Percentiles rank a stretch among this genome's conserved stretches.
Evolutionary conservation across 2,329 filamentous ascomycete genomes (phyloP).

Genomic region (Paecilomyces sp.): DNA sequence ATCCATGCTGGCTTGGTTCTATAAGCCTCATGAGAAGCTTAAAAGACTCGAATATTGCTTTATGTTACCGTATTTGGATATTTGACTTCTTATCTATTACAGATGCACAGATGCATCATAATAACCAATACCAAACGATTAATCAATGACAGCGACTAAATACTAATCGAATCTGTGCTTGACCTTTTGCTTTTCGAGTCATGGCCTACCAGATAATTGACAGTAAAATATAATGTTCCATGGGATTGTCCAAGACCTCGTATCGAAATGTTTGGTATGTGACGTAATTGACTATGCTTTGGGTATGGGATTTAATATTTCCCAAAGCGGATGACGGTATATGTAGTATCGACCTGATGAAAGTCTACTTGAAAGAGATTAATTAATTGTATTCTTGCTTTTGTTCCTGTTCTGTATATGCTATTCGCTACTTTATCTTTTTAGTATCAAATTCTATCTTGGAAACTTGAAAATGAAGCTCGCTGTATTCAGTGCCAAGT

Average conservation of each 20-base stretch:
- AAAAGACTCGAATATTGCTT: too few relatives aligned
- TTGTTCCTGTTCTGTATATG: not conserved
- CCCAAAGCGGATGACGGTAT: not conserved
- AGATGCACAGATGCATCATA: too few relatives aligned
- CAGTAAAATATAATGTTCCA: too few relatives aligned
- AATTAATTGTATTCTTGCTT: not conserved
- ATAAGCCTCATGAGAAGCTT: too few relatives aligned
- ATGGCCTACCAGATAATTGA: too few relatives aligned
- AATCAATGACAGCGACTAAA: too few relatives aligned
- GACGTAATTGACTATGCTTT: not conserved
- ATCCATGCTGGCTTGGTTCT: too few relatives aligned
- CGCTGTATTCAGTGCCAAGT: conserved; percentile 58
- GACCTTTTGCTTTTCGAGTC: too few relatives aligned
- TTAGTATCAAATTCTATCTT: not conserved
- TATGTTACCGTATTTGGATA: too few relatives aligned
- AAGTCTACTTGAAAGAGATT: not conserved
- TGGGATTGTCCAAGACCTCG: not conserved
- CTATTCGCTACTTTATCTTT: not conserved
- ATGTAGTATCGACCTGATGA: not conserved
- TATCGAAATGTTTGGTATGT: not conserved
- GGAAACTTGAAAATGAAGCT: conserved; percentile 42
- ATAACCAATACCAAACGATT: too few relatives aligned
- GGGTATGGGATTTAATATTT: not conserved
- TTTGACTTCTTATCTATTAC: too few relatives aligned
- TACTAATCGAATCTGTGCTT: too few relatives aligned